phyloP scores from a whole-genome alignment of 2,329 filamentous ascomycete species.

The Colletotrichum spaethianum region DNA sequence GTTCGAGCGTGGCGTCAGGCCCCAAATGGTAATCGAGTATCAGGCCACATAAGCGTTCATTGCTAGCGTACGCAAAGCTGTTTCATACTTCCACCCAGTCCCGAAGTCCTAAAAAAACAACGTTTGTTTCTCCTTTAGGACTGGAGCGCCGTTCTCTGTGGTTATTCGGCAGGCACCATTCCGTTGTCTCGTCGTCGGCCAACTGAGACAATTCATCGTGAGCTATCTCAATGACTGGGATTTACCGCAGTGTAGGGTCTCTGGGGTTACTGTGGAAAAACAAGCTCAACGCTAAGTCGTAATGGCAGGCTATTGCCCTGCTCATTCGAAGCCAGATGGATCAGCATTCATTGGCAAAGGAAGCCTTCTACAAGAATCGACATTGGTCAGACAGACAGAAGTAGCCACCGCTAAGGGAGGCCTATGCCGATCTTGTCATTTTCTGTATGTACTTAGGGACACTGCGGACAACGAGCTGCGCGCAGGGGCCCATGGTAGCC shows the following conservation, averaged over 20 bases:
- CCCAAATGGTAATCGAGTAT: background rate
- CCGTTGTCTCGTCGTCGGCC: background rate
- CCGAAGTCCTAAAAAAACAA: constrained; percentile 33
- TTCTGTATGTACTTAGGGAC: constrained; percentile 20
- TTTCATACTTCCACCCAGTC: constrained; percentile 33
- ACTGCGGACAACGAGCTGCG: background rate
- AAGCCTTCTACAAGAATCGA: background rate
- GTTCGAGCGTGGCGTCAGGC: constrained; percentile 30
- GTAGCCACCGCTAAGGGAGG: background rate
- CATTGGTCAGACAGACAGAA: constrained; percentile 6
- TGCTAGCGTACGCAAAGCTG: constrained; percentile 32
- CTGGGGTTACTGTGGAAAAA: constrained; percentile 9
- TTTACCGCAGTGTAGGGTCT: background rate
- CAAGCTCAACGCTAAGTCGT: constrained; percentile 38
- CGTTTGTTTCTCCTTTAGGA: background rate
- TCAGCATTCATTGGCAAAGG: background rate
- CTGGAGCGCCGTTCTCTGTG: constrained; percentile 1
- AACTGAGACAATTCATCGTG: constrained; percentile 16
- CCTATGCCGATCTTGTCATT: constrained; percentile 18
- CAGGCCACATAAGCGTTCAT: background rate
- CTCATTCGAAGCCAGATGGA: background rate
- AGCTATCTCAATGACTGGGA: constrained; percentile 3
- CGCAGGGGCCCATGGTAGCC: background rate
- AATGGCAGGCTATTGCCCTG: constrained; percentile 7
- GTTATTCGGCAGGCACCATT: constrained; percentile 2